phyloP scores from a whole-genome alignment of 495 filamentous ascomycete genomes.

The Penicillium lagena region DNA sequence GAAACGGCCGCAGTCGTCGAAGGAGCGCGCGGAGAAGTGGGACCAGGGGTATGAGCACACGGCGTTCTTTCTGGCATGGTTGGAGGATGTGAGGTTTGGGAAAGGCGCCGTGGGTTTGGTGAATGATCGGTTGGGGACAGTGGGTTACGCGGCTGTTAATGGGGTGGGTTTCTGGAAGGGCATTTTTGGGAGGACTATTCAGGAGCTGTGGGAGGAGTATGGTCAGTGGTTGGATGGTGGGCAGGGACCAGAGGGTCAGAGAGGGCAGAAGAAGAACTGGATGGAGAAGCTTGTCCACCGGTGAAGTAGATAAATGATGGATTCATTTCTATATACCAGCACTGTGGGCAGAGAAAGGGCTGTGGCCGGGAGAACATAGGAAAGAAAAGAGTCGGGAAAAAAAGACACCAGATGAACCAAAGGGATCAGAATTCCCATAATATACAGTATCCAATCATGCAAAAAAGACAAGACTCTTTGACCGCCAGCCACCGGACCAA shows the following conservation, averaged over 20 bases:
- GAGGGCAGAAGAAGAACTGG: slow-evolving; percentile 25
- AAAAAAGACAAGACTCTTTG: slow-evolving; percentile 20
- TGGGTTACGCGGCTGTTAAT: slow-evolving; percentile 46
- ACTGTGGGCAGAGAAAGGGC: slow-evolving; percentile 8
- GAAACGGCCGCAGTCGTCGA: slow-evolving; percentile 49
- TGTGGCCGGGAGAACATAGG: slow-evolving; percentile 10
- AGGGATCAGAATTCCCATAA: slow-evolving; percentile 33
- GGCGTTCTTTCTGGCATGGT: slow-evolving; percentile 77
- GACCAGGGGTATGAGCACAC: slow-evolving; percentile 91
- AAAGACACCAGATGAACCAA: slow-evolving; percentile 32
- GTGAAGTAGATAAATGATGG: slow-evolving; percentile 19
- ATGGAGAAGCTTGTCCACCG: slow-evolving; percentile 19
- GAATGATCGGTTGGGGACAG: slow-evolving; percentile 61
- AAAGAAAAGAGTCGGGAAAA: slow-evolving; percentile 14
- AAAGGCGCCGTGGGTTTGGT: slow-evolving; percentile 62
- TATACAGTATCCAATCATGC: slow-evolving; percentile 38
- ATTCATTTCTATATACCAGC: slow-evolving; percentile 18
- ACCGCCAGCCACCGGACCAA: slow-evolving; percentile 3
- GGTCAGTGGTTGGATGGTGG: slow-evolving; percentile 28
- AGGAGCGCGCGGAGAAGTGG: slow-evolving; percentile 53
- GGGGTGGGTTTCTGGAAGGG: slow-evolving; percentile 64
- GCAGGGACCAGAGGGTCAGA: background rate
- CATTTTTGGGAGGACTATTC: slow-evolving; percentile 57
- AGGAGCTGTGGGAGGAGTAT: slow-evolving; percentile 74
- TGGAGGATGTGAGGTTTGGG: slow-evolving; percentile 65